Percentiles rank a stretch among this genome's conserved stretches.
These are phyloP conservation scores for Quercus ilex DNA, from an alignment of 306 rosid species.

Conservation along the genomic window DNA sequence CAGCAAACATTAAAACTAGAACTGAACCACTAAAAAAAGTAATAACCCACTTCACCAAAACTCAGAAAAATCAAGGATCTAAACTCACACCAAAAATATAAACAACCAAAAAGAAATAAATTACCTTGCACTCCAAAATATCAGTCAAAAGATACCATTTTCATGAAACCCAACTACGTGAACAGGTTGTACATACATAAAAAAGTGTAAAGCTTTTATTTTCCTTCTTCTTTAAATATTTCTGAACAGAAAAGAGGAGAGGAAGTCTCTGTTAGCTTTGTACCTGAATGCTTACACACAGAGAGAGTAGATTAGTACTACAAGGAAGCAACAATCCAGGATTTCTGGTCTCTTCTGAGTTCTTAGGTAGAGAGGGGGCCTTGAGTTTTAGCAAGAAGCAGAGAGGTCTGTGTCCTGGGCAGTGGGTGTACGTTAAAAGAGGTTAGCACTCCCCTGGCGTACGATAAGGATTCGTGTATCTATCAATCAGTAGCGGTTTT, in stretches of 20 bases:
- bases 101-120: background rate
- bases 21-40: background rate
- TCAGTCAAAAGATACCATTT: background rate
- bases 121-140: background rate
- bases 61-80: background rate
- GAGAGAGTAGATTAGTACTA: constrained; percentile 23
- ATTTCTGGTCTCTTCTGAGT: background rate
- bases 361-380: background rate
- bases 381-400: background rate
- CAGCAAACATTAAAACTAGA: constrained; percentile 14
- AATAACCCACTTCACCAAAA: constrained; percentile 21
- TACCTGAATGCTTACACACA: constrained; percentile 14
- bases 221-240: background rate
- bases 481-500: constrained; percentile 15
- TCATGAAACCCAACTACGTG: constrained; percentile 6
- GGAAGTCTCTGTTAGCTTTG: background rate
- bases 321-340: background rate
- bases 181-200: background rate
- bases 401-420: background rate
- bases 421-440: constrained; percentile 13
- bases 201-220: background rate
- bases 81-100: background rate
- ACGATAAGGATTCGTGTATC: constrained; percentile 12
- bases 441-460: constrained; percentile 19
- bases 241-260: background rate